A percentile compares a stretch with the other conserved stretches of the same genome.
phyloP scores from a whole-genome alignment of 2,329 filamentous ascomycete species.

The Geosmithia flava region DNA sequence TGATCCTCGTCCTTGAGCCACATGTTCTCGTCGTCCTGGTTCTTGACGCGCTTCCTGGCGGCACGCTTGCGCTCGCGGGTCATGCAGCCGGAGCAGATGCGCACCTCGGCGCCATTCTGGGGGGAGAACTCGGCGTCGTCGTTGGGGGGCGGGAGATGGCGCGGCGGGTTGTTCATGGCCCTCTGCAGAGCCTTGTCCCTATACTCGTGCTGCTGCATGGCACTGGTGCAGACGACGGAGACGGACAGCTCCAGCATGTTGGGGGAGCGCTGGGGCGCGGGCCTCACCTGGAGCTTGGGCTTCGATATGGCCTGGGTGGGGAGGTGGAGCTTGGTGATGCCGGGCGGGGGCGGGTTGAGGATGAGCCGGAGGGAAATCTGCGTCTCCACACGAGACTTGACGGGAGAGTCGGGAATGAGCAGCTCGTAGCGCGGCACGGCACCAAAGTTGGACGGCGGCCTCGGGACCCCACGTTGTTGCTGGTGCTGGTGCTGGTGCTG shows the following conservation, averaged over 20 bases:
- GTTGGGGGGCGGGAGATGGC: conserved; percentile 23
- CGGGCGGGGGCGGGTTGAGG: conserved; percentile 60
- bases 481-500: neutral
- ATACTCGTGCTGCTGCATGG: conserved; percentile 63
- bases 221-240: conserved; percentile 82
- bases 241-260: conserved; percentile 73
- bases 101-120: conserved; percentile 83
- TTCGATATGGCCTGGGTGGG: conserved; percentile 90
- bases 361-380: conserved; percentile 84
- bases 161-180: conserved; percentile 27
- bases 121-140: conserved; percentile 56
- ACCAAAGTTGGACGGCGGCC: neutral
- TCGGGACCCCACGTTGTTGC: neutral
- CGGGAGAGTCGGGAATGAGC: conserved; percentile 52
- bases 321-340: conserved; percentile 71
- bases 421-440: conserved; percentile 26
- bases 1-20: conserved; percentile 73
- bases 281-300: conserved; percentile 75
- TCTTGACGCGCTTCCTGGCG: conserved; percentile 84
- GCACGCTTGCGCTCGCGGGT: conserved; percentile 83
- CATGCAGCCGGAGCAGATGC: conserved; percentile 87
- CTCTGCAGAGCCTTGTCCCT: conserved; percentile 54
- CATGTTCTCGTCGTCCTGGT: conserved; percentile 80
- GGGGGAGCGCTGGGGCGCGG: conserved; percentile 47
- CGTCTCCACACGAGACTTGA: conserved; percentile 90